Evolutionary conservation across 202 grass and related monocot species (phyloP), one percentile per base, ranked within the genome.

Genomic region (Panicum virgatum): DNA sequence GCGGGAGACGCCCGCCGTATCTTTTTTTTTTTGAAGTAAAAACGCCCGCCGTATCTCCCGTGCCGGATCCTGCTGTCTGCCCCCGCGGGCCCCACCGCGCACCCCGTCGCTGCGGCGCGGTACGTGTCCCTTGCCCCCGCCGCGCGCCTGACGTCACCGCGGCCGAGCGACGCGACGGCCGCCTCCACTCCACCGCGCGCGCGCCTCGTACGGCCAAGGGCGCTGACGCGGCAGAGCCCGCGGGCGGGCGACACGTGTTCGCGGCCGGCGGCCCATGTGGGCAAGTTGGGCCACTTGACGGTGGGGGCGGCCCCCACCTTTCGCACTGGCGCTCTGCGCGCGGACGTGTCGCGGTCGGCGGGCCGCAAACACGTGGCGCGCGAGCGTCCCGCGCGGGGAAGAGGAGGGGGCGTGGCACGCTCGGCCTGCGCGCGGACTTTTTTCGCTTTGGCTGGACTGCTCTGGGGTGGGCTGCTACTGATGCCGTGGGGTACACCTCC

Each of bases 221-320:
- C 38, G 46, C 72, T 73, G 83, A 44, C 56, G 45, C 44, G 5
- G 42, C 51, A 44, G 5, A 48, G 5, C 44, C 59, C 52, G 38
- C 42, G 37, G 20, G 0, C 68, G n/a, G 10, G 66, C 66, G 82
- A 91, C 89, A 83, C 89, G 82, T 83, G 34, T 15, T 2, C 20
- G 54, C n/a, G 76, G 60, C 12, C 60, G 69, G 18, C 63, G 62
- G 1, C 3, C 46, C 36, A 47, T 32, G 82, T 80, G 75, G 47
- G 43, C 82, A 83, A 91, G 64, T 91, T 86, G 82, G 20, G 47
- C 81, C 82, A 85, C 40, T 88, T 73, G 89, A 67, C 42, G 23
- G 80, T 54, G 44, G 79, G 82, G 32, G 2, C 38, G 22, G 3
- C 57, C 3, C 20, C 22, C 45, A 38, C 32, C 53, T 13, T 45